A percentile compares a stretch with the other conserved stretches of the same genome.
These are phyloP conservation scores for Panaeolus cyanescens DNA, from an alignment of 768 basidiomycete genomes.

Conservation along the genomic window DNA sequence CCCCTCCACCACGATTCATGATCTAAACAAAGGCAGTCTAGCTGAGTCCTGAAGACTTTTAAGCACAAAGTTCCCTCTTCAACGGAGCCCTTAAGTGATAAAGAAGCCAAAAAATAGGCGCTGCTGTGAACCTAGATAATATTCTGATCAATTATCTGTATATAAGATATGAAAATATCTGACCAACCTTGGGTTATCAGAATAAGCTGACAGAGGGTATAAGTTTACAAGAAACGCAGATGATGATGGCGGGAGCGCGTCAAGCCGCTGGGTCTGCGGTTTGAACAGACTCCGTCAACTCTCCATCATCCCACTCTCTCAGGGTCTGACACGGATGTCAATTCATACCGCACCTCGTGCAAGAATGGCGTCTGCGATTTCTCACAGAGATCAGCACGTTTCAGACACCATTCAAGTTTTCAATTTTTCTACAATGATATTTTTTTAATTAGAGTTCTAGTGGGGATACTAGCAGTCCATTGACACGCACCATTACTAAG, in stretches of 20 bases:
- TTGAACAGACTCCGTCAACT: background rate
- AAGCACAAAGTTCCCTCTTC: background rate
- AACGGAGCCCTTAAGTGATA: background rate
- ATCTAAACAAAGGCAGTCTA: background rate
- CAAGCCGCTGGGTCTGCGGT: background rate
- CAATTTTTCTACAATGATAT: background rate
- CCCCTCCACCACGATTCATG: conserved; percentile 1
- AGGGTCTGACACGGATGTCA: background rate
- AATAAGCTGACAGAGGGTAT: background rate
- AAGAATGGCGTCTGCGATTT: background rate
- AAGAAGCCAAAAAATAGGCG: background rate
- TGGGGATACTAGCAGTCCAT: background rate
- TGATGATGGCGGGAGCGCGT: conserved; percentile 1
- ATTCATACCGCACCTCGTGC: background rate
- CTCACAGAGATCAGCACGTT: background rate
- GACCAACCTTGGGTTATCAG: background rate
- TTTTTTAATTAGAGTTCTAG: background rate
- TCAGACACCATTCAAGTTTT: background rate
- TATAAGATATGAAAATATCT: background rate
- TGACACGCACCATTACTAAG: background rate
- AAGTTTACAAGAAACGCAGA: background rate
- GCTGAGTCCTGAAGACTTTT: background rate
- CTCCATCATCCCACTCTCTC: background rate
- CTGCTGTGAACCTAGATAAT: background rate
- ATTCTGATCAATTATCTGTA: background rate